These are phyloP conservation scores for Iris macrosiphon DNA, from an alignment of 106 monocot genomes.

Conservation along the genomic window DNA sequence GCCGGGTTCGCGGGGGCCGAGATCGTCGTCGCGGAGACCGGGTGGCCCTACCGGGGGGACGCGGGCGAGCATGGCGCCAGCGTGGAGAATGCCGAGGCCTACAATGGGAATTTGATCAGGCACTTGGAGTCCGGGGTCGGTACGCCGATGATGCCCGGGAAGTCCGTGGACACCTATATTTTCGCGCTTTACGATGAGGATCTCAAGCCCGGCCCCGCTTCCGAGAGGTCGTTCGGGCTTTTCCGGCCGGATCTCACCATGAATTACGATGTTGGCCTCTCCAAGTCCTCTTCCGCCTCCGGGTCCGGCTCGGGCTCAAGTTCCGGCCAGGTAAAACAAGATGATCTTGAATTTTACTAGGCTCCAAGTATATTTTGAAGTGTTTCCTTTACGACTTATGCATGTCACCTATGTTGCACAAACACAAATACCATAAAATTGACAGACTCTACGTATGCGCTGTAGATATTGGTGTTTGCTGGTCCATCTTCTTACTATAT, in stretches of 20 bases:
- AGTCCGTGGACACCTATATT: conserved; percentile 63
- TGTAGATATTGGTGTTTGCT: no score
- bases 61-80: conserved; percentile 40
- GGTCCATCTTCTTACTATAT: no score
- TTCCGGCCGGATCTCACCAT: conserved; percentile 50
- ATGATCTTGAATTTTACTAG: not conserved
- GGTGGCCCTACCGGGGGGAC: conserved; percentile 73
- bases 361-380: no score
- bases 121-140: conserved; percentile 55
- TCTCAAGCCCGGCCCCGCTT: conserved; percentile 57
- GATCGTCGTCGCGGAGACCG: conserved; percentile 72
- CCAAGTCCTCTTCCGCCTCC: not conserved
- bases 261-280: conserved; percentile 48
- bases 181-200: conserved; percentile 76
- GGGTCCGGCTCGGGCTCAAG: not conserved
- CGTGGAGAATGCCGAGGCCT: conserved; percentile 59
- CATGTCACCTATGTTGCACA: no score
- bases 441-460: no score
- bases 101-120: conserved; percentile 35
- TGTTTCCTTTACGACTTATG: no score
- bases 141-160: conserved; percentile 68
- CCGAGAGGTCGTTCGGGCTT: conserved; percentile 65
- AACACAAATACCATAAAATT: no score
- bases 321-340: not conserved
- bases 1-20: conserved; percentile 34